These are phyloP conservation scores for Tillandsia fasciculata DNA, from an alignment of 176 grass and related monocot genomes.

Conservation along the genomic window DNA sequence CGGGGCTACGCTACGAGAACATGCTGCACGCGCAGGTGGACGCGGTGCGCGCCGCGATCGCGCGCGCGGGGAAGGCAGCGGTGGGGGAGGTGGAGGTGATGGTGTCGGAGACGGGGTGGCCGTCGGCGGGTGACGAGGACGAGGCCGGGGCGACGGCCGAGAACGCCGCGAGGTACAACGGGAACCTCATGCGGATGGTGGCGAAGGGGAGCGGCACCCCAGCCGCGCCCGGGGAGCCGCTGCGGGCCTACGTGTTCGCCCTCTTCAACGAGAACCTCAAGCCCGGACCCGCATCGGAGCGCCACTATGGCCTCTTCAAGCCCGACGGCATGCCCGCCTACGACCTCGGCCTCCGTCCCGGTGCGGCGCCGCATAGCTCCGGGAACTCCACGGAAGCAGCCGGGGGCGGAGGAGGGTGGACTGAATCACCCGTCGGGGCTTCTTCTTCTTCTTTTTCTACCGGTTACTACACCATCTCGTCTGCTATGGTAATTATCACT, in stretches of 20 bases:
- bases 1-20: conserved; percentile 63
- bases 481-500: too few species aligned
- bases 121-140: conserved; percentile 52
- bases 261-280: conserved; percentile 91
- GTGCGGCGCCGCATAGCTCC: too few species aligned
- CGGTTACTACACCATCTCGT: too few species aligned
- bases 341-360: conserved; percentile 22
- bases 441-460: too few species aligned
- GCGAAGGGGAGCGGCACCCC: conserved; percentile 64
- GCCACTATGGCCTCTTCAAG: conserved; percentile 82
- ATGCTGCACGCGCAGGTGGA: conserved; percentile 94
- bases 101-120: conserved; percentile 96
- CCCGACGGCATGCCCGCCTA: conserved; percentile 71
- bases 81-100: conserved; percentile 44
- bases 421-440: too few species aligned
- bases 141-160: conserved; percentile 64
- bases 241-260: conserved; percentile 83
- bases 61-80: conserved; percentile 26
- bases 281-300: conserved; percentile 66
- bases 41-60: conserved; percentile 60
- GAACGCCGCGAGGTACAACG: conserved; percentile 72
- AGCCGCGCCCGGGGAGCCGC: conserved; percentile 32
- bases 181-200: conserved; percentile 69
- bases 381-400: too few species aligned
- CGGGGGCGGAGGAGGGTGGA: too few species aligned